Percentiles rank a stretch among this genome's conserved stretches.
phyloP scores from a whole-genome alignment of 202 grass and related monocot genomes.

The Schoenoplectus tabernaemontani region DNA sequence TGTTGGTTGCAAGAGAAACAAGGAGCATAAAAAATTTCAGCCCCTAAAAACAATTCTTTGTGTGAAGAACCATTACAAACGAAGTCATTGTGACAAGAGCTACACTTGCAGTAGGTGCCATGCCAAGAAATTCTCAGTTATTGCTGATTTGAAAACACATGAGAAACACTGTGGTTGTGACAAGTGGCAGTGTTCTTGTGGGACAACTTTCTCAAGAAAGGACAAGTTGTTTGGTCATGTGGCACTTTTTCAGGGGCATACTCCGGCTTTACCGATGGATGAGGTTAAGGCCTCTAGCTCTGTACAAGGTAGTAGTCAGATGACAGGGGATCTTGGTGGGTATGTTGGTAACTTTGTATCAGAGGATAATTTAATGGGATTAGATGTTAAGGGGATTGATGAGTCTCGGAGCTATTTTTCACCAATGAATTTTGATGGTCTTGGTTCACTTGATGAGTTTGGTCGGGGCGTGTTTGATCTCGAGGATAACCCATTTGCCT shows the following conservation, averaged over 20 bases:
- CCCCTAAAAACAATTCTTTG: constrained; percentile 95
- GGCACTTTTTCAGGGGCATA: constrained; percentile 84
- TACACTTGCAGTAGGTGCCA: constrained; percentile 88
- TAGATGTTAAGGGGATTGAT: constrained; percentile 50
- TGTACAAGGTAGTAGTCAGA: constrained; percentile 18
- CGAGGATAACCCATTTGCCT: constrained; percentile 46
- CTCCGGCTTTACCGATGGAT: constrained; percentile 64
- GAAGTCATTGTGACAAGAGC: constrained; percentile 99
- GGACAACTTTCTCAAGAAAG: constrained; percentile 89
- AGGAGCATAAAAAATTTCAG: constrained; percentile 94
- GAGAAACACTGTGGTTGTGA: constrained; percentile 90
- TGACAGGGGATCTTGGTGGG: constrained; percentile 27
- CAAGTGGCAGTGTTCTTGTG: constrained; percentile 93
- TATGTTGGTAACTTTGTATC: constrained; percentile 34
- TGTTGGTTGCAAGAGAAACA: constrained; percentile 91
- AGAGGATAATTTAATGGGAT: constrained; percentile 25
- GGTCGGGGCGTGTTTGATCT: constrained; percentile 46
- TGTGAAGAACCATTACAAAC: constrained; percentile 98
- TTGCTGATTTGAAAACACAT: constrained; percentile 85
- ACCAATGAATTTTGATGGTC: constrained; percentile 53
- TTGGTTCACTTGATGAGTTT: constrained; percentile 66
- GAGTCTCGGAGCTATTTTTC: constrained; percentile 52
- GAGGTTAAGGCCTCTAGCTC: constrained; percentile 47
- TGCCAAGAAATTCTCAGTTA: constrained; percentile 88
- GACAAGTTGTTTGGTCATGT: constrained; percentile 95